Conservation (phyloP, 225 moss, liverwort and hornwort genomes). For the Polytrichum commune region DNA sequence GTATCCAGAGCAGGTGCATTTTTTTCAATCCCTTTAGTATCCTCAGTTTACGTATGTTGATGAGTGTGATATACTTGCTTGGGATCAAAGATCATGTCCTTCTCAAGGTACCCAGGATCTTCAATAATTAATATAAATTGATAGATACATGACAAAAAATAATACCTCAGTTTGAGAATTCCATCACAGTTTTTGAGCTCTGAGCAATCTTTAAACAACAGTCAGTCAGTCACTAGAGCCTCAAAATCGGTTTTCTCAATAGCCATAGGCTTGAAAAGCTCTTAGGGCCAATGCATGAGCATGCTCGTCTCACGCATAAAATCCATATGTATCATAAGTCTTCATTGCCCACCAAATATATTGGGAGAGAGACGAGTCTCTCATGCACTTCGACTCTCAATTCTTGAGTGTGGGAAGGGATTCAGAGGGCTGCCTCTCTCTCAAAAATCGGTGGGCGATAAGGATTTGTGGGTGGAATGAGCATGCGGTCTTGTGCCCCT, state of each 20-base stretch:
- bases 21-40: background rate
- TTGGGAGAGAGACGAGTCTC: background rate
- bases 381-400: too few species aligned
- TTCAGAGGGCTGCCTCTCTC: too few species aligned
- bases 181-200: too few species aligned
- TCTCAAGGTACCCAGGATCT: slow-evolving; percentile 51
- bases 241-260: background rate
- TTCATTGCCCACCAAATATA: background rate
- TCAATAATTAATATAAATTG: background rate
- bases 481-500: too few species aligned
- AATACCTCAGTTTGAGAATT: background rate
- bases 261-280: too few species aligned
- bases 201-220: too few species aligned
- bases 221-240: background rate
- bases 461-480: too few species aligned
- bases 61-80: slow-evolving; percentile 76
- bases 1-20: slow-evolving; percentile 72
- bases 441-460: too few species aligned
- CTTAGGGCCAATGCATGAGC: too few species aligned
- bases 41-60: background rate
- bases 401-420: too few species aligned
- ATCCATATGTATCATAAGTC: too few species aligned
- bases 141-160: background rate
- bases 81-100: slow-evolving; percentile 80
- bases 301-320: too few species aligned